A percentile compares a stretch with the other conserved stretches of the same genome.
Conservation (phyloP, 495 filamentous ascomycete species). For the Penicillium daleae region DNA sequence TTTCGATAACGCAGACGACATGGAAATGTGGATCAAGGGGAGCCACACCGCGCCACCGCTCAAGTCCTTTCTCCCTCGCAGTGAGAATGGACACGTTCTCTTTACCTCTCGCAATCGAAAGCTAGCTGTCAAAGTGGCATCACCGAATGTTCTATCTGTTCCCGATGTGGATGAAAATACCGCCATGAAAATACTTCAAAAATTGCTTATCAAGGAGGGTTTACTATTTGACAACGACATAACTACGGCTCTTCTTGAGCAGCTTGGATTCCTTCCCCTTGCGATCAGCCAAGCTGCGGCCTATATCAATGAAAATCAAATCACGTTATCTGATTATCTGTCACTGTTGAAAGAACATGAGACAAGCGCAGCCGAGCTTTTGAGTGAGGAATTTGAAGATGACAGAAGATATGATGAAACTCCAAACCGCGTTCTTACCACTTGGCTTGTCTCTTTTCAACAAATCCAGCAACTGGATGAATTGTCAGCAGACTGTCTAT, state of each 20-base stretch:
- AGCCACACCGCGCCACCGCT: constrained; percentile 2
- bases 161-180: constrained; percentile 21
- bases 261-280: constrained; percentile 47
- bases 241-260: constrained; percentile 32
- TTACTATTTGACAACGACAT: constrained; percentile 11
- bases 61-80: constrained; percentile 42
- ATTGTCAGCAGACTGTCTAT: constrained; percentile 44
- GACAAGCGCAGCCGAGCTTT: constrained; percentile 32
- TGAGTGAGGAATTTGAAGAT: constrained; percentile 47
- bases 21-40: constrained; percentile 10
- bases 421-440: constrained; percentile 45
- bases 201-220: constrained; percentile 24
- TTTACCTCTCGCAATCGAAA: constrained; percentile 34
- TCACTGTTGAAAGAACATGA: constrained; percentile 37
- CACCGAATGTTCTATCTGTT: constrained; percentile 25
- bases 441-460: constrained; percentile 55
- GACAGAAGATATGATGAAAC: constrained; percentile 36
- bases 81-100: constrained; percentile 33
- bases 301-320: constrained; percentile 48
- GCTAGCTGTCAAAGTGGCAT: constrained; percentile 17
- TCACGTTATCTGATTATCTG: constrained; percentile 32
- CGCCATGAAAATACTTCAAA: constrained; percentile 18
- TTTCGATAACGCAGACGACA: constrained; percentile 39
- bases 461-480: constrained; percentile 38
- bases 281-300: constrained; percentile 53